phyloP scores from a whole-genome alignment of 192 early-diverging fungal species.

The Chytriomyces hyalinus region DNA sequence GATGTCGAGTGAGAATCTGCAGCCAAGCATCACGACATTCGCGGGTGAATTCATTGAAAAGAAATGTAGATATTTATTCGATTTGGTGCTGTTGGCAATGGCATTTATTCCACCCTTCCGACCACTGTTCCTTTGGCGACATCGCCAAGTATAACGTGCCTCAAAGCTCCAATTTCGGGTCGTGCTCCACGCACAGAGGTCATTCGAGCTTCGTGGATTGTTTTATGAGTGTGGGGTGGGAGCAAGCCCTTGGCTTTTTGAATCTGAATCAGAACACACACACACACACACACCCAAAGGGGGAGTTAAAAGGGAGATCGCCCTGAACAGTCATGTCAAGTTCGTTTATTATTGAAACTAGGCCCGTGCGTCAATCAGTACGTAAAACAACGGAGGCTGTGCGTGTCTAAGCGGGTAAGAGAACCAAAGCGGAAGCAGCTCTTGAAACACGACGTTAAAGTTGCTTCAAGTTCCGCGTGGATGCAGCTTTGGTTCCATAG shows the following conservation, averaged over 20 bases:
- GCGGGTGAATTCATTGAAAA: too few relatives aligned
- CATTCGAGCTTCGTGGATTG: neutral
- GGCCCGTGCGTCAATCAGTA: too few relatives aligned
- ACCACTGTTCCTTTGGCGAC: neutral
- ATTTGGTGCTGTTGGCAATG: too few relatives aligned
- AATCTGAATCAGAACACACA: too few relatives aligned
- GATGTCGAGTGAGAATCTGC: neutral
- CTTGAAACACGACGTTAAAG: neutral
- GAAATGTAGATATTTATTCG: too few relatives aligned
- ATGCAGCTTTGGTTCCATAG: conserved; percentile 4
- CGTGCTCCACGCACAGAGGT: neutral
- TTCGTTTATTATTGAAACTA: too few relatives aligned
- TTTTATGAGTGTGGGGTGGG: conserved; percentile 3
- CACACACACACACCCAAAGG: too few relatives aligned
- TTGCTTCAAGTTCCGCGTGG: neutral
- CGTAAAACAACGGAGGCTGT: too few relatives aligned
- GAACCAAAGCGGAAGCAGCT: neutral
- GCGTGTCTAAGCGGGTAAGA: neutral
- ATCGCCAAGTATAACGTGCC: conserved; percentile 8
- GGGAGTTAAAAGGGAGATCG: too few relatives aligned
- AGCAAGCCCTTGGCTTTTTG: too few relatives aligned
- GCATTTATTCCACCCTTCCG: neutral
- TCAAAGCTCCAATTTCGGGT: neutral
- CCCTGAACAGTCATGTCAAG: too few relatives aligned
- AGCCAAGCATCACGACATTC: too few relatives aligned